phyloP scores from a whole-genome alignment of 1,284 basidiomycete genomes.

The Agroathelia rolfsii region DNA sequence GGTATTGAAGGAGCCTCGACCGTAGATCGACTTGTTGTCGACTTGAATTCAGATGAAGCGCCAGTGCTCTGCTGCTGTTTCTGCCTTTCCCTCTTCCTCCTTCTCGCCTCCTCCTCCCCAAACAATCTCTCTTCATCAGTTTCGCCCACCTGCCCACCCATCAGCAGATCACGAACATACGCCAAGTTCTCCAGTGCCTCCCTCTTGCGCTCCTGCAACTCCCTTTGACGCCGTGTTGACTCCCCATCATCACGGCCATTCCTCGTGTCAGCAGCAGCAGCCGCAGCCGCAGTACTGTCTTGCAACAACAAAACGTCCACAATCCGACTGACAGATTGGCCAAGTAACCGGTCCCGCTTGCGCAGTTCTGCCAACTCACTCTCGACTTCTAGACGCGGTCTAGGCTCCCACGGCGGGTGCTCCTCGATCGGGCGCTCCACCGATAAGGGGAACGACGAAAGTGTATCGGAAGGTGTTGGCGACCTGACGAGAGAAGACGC shows the following conservation, averaged over 20 bases:
- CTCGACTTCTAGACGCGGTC: slow-evolving; percentile 56
- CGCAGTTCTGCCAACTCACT: slow-evolving; percentile 44
- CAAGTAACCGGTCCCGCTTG: slow-evolving; percentile 47
- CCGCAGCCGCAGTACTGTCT: slow-evolving; percentile 38
- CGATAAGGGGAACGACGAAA: slow-evolving; percentile 49
- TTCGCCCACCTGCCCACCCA: slow-evolving; percentile 34
- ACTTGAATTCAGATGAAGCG: no score
- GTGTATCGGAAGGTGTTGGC: slow-evolving; percentile 30
- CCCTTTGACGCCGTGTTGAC: slow-evolving; percentile 24
- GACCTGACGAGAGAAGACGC: slow-evolving; percentile 53
- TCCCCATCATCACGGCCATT: slow-evolving; percentile 28
- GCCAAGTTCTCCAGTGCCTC: slow-evolving; percentile 66
- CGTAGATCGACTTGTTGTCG: no score
- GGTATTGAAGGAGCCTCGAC: no score
- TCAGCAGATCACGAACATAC: slow-evolving; percentile 64
- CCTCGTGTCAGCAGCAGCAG: slow-evolving; percentile 30
- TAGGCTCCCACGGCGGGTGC: slow-evolving; percentile 55
- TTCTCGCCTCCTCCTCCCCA: slow-evolving; percentile 37
- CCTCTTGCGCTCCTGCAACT: slow-evolving; percentile 33
- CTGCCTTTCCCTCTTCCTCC: slow-evolving; percentile 17
- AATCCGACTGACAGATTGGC: slow-evolving; percentile 60
- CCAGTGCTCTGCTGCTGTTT: no score
- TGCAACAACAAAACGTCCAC: slow-evolving; percentile 55
- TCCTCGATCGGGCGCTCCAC: slow-evolving; percentile 48
- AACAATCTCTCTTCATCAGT: slow-evolving; percentile 58